A percentile compares a stretch with the other conserved stretches of the same genome.
phyloP scores from a whole-genome alignment of 2,329 filamentous ascomycete species.

The Clarireedia paspali region DNA sequence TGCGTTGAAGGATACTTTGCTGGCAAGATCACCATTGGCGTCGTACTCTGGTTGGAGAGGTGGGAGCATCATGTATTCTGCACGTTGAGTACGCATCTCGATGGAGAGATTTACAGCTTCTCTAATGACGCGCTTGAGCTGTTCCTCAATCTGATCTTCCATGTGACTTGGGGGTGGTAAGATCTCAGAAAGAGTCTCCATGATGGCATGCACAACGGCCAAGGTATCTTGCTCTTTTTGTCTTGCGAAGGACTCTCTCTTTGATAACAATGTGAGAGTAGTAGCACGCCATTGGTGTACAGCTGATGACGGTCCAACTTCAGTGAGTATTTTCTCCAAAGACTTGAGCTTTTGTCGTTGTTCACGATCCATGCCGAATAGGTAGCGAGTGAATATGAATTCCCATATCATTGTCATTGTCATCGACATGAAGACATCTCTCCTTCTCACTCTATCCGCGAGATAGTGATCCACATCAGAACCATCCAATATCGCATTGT shows the following conservation, averaged over 20 bases:
- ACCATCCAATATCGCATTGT: conserved; percentile 90
- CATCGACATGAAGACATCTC: conserved; percentile 97
- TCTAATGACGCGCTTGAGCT: conserved; percentile 78
- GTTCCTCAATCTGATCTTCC: conserved; percentile 72
- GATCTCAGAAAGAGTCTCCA: conserved; percentile 73
- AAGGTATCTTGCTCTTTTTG: conserved; percentile 88
- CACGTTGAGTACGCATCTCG: conserved; percentile 94
- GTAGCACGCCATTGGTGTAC: conserved; percentile 96
- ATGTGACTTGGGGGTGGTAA: conserved; percentile 79
- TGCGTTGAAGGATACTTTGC: conserved; percentile 86
- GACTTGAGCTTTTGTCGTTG: conserved; percentile 96
- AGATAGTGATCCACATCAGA: conserved; percentile 87
- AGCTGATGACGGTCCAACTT: conserved; percentile 81
- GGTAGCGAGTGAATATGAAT: conserved; percentile 93
- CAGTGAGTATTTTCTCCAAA: conserved; percentile 82
- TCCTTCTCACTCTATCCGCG: conserved; percentile 75
- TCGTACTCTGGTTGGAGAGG: conserved; percentile 93
- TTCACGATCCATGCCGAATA: conserved; percentile 97
- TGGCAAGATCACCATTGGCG: conserved; percentile 78
- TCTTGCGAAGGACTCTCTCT: conserved; percentile 67
- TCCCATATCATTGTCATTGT: conserved; percentile 99
- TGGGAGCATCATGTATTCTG: conserved; percentile 98
- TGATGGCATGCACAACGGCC: conserved; percentile 88
- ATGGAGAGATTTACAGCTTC: conserved; percentile 86
- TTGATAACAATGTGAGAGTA: conserved; percentile 81